Base-by-base conservation (phyloP, 2,329 filamentous ascomycete genomes). In the Trematosphaeria pertusa region DNA sequence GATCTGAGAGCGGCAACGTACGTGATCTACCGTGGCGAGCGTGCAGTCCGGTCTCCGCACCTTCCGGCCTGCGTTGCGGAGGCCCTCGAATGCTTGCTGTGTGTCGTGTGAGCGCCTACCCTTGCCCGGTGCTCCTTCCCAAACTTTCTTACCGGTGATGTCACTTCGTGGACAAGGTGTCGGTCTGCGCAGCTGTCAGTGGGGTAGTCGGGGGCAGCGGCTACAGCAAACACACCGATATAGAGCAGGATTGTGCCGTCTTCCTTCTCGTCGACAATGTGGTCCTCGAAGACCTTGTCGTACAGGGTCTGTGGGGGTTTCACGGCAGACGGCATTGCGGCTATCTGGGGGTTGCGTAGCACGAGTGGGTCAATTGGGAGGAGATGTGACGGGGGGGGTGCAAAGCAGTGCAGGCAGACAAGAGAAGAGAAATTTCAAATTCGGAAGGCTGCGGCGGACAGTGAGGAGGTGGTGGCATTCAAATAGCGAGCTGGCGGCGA, bases 111-210 rank as follows among this genome's bases (percentile, higher is more conserved):
- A 61, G 56, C 42, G 31, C 21, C 31, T 44, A 22, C 15, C 17
- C 22, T 34, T 5, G 17, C 6, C 21, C 17, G 15, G 22, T 26
- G 37, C n/a, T n/a, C n/a, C 32, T 32, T 41, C 52, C 38, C 38
- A 10, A 36, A 20, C 38, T 51, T 47, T 74, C 87, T 70, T 82
- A 91, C 88, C 55, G 94, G 94, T 64, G 93, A 97, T 64, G 94
- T 99, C 72, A 99, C 94, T 81, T 99, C 94, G 73, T 99, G 94
- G 53, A 97, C 92, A 54, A 99, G 82, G 81, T 99, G 94, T 73
- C 94, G 85, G 77, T 96, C 91, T 92, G 64, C 46, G 48, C 35
- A 37, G 40, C 38, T 46, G 56, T 73, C 54, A 73, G 60, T 43
- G n/a, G 40, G 37, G 18, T 21, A 34, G 40, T 19, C 22, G 14